Percentiles rank a stretch among this genome's conserved stretches.
phyloP scores from a whole-genome alignment of 73 alveolate genomes.

The Paramecium sonneborni region DNA sequence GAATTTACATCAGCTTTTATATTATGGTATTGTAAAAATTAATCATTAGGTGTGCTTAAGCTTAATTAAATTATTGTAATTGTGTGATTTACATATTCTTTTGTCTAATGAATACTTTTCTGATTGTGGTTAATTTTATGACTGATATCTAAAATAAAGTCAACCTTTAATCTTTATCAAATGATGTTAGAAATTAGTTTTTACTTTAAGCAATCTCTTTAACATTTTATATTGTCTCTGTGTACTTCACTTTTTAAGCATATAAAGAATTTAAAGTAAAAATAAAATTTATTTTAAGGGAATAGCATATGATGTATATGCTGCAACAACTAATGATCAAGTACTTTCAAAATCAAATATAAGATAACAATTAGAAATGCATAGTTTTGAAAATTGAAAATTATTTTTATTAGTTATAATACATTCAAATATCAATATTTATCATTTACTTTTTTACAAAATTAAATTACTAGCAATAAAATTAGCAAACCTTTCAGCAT shows the following conservation, averaged over 20 bases:
- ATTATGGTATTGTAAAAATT: not conserved
- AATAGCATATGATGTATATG: conserved; percentile 53
- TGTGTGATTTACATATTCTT: conserved; percentile 47
- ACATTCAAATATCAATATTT: not conserved
- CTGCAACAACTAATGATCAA: conserved; percentile 33
- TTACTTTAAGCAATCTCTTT: not conserved
- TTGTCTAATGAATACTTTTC: conserved; percentile 35
- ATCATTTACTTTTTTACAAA: not conserved
- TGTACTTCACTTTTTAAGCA: conserved; percentile 43
- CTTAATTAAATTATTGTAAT: conserved; percentile 40
- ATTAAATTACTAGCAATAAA: not conserved
- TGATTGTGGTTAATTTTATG: not conserved
- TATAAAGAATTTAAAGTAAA: conserved; percentile 47
- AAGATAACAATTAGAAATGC: conserved; percentile 6
- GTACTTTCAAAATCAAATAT: conserved; percentile 27
- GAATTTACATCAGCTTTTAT: conserved; percentile 31
- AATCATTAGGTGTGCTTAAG: not conserved
- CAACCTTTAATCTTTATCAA: not conserved
- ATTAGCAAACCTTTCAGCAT: conserved; percentile 10
- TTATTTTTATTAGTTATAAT: not conserved
- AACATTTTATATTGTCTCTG: conserved; percentile 36
- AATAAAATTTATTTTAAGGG: not conserved
- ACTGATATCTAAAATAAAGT: conserved; percentile 39
- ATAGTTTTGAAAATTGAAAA: not conserved
- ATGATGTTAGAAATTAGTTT: not conserved